Percentiles rank a stretch among this genome's conserved stretches.
Conservation (phyloP, 192 early-diverging fungal genomes). For the Geosiphon pyriformis region DNA sequence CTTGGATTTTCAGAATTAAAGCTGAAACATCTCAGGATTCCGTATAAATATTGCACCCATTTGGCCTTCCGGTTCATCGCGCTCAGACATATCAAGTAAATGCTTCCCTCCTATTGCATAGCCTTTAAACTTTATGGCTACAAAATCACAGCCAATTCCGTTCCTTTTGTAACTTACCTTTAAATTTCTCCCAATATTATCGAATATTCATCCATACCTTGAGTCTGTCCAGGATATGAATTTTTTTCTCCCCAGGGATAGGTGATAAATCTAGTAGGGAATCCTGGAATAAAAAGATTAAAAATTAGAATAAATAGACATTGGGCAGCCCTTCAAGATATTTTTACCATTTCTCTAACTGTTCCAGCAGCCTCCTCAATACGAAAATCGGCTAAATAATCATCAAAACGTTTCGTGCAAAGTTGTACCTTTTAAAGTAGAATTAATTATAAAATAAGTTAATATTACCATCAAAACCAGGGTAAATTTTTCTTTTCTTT, state of each 20-base stretch:
- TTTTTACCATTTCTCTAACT: constrained; percentile 13
- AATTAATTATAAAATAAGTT: neutral
- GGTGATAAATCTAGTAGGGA: constrained; percentile 13
- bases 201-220: constrained; percentile 11
- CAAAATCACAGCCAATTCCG: too few relatives aligned
- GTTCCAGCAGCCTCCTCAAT: constrained; percentile 22
- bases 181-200: too few relatives aligned
- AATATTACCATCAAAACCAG: neutral
- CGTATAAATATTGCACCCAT: too few relatives aligned
- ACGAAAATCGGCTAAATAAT: constrained; percentile 9
- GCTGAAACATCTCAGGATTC: too few relatives aligned
- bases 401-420: constrained; percentile 5
- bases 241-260: constrained; percentile 7
- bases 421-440: constrained; percentile 10
- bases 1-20: too few relatives aligned
- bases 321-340: neutral
- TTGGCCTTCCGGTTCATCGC: too few relatives aligned
- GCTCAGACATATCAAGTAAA: too few relatives aligned
- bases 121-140: too few relatives aligned
- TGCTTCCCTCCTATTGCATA: too few relatives aligned
- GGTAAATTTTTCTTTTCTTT: neutral
- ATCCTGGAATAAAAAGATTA: constrained; percentile 15
- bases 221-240: constrained; percentile 21
- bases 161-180: constrained; percentile 1
- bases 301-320: neutral